Evolutionary conservation across 1,284 basidiomycete genomes (phyloP), one percentile per base, ranked within the genome.

Genomic region (Fomitopsis palustris): DNA sequence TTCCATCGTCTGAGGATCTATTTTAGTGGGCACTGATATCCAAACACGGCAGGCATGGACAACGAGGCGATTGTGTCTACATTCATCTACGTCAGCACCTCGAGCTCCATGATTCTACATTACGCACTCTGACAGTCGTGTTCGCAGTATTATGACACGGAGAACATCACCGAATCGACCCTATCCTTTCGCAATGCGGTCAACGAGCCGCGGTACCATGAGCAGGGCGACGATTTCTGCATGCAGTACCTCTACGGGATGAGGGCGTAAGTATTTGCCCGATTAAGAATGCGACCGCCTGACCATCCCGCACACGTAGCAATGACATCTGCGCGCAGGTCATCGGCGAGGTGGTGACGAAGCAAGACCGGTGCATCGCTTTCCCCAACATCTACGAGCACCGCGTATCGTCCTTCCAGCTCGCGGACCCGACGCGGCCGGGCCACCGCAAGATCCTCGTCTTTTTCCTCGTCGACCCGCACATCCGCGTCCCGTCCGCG

Each of bases 1-100:
- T 23, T 7, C 17, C 19, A n/a, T 14, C 12, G 2, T 37, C 35
- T 37, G 35, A 2, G 35, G 35, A 37, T 1, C 1, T 6, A 14
- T 14, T 8, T 9, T 14, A 14, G 3, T 16, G n/a, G 39, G 16
- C 39, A 19, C 39, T 8, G 8, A 42, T n/a, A 14, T 42, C 17
- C 39, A n/a, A 21, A 42, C 39, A 7, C 19, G 8, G n/a, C n/a
- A 43, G 42, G 42, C 21, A 74, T 73, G 72, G 49, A 59, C 70
- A 84, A 81, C 61, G 80, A 80, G 64, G 69, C 73, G 54, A 83
- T 83, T 49, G 75, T 76, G 19, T 75, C 78, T 7, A 78, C 75
- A 1, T 75, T 75, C 0, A 72, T 80, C 14, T 81, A 80, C 47
- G 42, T 43, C 21, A 21, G 42, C 23, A 14, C 35, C 35, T 14